Conservation (phyloP, 352 stramenopile species). For the Pythium periplocum region DNA sequence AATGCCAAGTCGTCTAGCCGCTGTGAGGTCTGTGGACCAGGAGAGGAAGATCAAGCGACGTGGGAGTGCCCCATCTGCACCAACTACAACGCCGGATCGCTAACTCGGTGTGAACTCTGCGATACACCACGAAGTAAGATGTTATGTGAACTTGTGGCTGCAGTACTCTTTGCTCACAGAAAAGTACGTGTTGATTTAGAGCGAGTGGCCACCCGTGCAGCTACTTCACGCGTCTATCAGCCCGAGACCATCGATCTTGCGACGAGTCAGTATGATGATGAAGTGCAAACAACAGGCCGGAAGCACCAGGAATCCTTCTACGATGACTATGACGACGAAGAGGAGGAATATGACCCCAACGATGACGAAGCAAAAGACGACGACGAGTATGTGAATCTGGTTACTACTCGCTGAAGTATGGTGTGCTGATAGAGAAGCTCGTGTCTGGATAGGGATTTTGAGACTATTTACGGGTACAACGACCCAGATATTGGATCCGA, state of each 20-base stretch:
- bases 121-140: no score
- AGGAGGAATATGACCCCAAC: background rate
- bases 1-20: conserved; percentile 22
- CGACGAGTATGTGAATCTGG: background rate
- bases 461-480: conserved; percentile 35
- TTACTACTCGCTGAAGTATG: background rate
- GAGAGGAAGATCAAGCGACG: background rate
- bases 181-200: no score
- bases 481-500: background rate
- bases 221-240: background rate
- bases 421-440: background rate
- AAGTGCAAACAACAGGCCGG: no score
- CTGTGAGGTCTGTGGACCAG: conserved; percentile 48
- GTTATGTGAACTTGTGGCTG: no score
- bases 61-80: background rate
- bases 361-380: background rate
- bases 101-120: background rate
- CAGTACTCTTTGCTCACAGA: no score
- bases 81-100: background rate
- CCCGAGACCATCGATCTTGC: conserved; percentile 2
- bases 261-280: background rate
- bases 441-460: conserved; percentile 21
- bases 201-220: no score
- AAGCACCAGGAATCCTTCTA: background rate
- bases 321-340: conserved; percentile 15